These are phyloP conservation scores for Trichoderma harzianum DNA, from an alignment of 2,329 filamentous ascomycete genomes.

Conservation along the genomic window DNA sequence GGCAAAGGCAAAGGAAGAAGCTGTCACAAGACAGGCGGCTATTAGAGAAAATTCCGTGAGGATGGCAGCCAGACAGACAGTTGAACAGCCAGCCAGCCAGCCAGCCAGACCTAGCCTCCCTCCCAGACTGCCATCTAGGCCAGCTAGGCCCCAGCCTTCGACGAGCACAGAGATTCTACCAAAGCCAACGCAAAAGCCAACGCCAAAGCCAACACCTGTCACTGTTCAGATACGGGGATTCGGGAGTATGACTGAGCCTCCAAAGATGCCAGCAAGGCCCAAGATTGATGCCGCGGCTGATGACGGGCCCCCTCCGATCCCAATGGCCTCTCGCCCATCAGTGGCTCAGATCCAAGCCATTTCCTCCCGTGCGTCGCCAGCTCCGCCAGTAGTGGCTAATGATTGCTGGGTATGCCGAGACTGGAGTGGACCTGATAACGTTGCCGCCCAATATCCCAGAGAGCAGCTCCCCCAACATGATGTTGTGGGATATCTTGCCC, in stretches of 20 bases:
- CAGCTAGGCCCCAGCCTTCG: conserved; percentile 33
- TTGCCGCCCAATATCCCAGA: conserved; percentile 74
- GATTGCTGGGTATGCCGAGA: conserved; percentile 82
- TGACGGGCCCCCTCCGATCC: conserved; percentile 50
- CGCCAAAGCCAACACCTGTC: neutral
- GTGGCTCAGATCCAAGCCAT: conserved; percentile 48
- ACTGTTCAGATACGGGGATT: conserved; percentile 26
- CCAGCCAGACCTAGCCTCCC: conserved; percentile 41
- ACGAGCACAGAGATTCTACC: conserved; percentile 3
- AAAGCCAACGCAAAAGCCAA: neutral
- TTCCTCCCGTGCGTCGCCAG: conserved; percentile 31
- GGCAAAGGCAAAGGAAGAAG: conserved; percentile 26
- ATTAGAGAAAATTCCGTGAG: conserved; percentile 12
- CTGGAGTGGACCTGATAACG: conserved; percentile 75
- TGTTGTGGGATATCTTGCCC: conserved; percentile 71
- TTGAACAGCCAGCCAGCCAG: conserved; percentile 21
- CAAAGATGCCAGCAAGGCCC: conserved; percentile 14
- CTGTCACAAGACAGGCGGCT: conserved; percentile 14
- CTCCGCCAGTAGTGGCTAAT: conserved; percentile 25
- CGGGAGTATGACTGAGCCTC: conserved; percentile 17
- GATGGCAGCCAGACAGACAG: conserved; percentile 2
- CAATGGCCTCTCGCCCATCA: conserved; percentile 50
- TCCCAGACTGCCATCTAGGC: conserved; percentile 50
- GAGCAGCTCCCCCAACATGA: conserved; percentile 63
- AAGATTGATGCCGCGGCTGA: conserved; percentile 20